Percentiles rank a stretch among this genome's conserved stretches.
Evolutionary conservation across 2,329 filamentous ascomycete genomes (phyloP).

Genomic region (Madurella mycetomatis): DNA sequence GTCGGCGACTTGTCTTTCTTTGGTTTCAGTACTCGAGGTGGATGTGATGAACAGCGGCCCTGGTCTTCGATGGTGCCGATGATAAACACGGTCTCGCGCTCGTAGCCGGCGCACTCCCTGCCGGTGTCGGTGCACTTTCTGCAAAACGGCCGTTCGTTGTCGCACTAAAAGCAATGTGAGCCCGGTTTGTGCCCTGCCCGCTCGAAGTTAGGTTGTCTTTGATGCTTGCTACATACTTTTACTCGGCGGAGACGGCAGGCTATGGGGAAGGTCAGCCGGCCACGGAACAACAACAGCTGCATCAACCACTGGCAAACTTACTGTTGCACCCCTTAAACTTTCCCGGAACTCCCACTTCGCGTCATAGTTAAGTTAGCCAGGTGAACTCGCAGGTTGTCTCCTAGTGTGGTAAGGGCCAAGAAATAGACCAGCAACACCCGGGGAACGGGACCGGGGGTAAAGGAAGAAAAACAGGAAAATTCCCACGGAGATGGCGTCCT

Average conservation of each 20-base stretch:
- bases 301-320: slow-evolving; percentile 2
- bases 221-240: slow-evolving; percentile 41
- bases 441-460: neutral
- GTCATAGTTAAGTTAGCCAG: slow-evolving; percentile 11
- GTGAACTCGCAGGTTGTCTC: slow-evolving; percentile 2
- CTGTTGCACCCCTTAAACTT: slow-evolving; percentile 60
- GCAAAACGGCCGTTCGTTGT: slow-evolving; percentile 57
- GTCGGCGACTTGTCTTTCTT: slow-evolving; percentile 28
- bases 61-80: slow-evolving; percentile 52
- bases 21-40: slow-evolving; percentile 43
- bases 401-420: neutral
- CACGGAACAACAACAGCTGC: neutral
- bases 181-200: neutral
- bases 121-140: slow-evolving; percentile 56
- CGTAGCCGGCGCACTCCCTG: slow-evolving; percentile 57
- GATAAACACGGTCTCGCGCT: slow-evolving; percentile 60
- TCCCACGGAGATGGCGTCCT: neutral
- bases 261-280: neutral
- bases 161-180: slow-evolving; percentile 43
- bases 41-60: slow-evolving; percentile 55
- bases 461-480: neutral
- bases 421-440: neutral
- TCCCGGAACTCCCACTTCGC: slow-evolving; percentile 52
- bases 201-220: neutral
- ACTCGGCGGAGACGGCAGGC: slow-evolving; percentile 57